Evolutionary conservation across 768 basidiomycete species (phyloP), one percentile per base, ranked within the genome.

Genomic region (Grammothele lineata): DNA sequence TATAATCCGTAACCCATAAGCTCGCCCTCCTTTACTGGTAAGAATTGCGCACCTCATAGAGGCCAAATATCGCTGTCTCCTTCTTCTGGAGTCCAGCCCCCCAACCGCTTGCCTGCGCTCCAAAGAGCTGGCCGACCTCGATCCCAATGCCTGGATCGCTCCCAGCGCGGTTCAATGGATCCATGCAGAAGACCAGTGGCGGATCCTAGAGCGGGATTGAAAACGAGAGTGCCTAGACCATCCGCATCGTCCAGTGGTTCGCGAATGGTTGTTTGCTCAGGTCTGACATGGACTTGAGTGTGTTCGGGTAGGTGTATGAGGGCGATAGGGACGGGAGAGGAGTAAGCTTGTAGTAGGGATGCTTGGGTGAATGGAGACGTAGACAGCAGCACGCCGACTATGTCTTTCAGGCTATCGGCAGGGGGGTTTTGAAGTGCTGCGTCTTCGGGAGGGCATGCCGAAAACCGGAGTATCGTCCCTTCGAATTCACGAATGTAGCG

Each of bases 401-500:
- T 61, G 1, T 78, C 73, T 27, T 40, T 50, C 26, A 35, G 41
- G 15, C 35, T 37, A 8, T 54, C 14, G 10, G 34, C 36, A 24
- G 46, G 14, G 18, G 10, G 15, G 7, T 7, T 6, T 9, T 7
- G 9, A 14, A 14, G 8, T 33, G 54, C 53, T 25, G 14, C 40
- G 35, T 36, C 18, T 10, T 27, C 14, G 11, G 22, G 48, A 26
- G 30, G 19, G 26, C 22, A 6, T 8, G 45, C 38, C 9, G 48
- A 53, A 57, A 80, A 74, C 8, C 78, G 74, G 57, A 75, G 73
- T 44, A 85, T 66, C 11, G 93, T 92, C n/a, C 93, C 93, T 61
- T 96, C 93, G 68, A 94, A 73, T 62, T 96, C 93, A 25, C 93
- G 80, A 0, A 96, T 77, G 56, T 84, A 85, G 21, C 81, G 81